Evolutionary conservation across 1,284 basidiomycete species (phyloP).

Genomic region (Puccinia polysora): DNA sequence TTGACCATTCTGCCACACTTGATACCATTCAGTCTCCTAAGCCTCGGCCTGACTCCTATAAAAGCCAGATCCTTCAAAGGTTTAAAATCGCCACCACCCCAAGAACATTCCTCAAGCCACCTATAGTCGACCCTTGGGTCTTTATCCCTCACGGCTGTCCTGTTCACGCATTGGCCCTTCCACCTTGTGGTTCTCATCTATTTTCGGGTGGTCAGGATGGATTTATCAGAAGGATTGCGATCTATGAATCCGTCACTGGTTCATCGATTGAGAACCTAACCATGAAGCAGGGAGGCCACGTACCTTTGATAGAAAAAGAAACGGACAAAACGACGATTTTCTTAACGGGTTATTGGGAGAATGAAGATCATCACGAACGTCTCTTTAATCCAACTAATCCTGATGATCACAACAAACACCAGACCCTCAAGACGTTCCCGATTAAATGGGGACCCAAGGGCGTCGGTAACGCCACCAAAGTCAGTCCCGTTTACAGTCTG

Average conservation of each 20-base stretch:
- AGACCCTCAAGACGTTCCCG: slow-evolving; percentile 34
- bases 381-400: too few species aligned
- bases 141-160: slow-evolving; percentile 82
- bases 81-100: neutral
- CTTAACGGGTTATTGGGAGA: slow-evolving; percentile 75
- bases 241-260: slow-evolving; percentile 84
- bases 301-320: slow-evolving; percentile 78
- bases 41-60: neutral
- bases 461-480: slow-evolving; percentile 56
- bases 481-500: slow-evolving; percentile 77
- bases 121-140: slow-evolving; percentile 76
- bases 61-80: neutral
- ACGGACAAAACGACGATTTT: slow-evolving; percentile 85
- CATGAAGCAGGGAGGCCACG: slow-evolving; percentile 80
- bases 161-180: slow-evolving; percentile 76
- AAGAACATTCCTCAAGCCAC: slow-evolving; percentile 45
- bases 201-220: slow-evolving; percentile 89
- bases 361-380: slow-evolving; percentile 53
- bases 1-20: slow-evolving; percentile 59
- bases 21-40: neutral
- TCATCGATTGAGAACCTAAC: slow-evolving; percentile 82
- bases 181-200: slow-evolving; percentile 79
- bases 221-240: slow-evolving; percentile 64
- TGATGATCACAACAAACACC: slow-evolving; percentile 36
- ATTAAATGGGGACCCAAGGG: slow-evolving; percentile 43